Evolutionary conservation across 805 yeast genomes (phyloP), one percentile per base, ranked within the genome.

Genomic region (Spathaspora girioi): DNA sequence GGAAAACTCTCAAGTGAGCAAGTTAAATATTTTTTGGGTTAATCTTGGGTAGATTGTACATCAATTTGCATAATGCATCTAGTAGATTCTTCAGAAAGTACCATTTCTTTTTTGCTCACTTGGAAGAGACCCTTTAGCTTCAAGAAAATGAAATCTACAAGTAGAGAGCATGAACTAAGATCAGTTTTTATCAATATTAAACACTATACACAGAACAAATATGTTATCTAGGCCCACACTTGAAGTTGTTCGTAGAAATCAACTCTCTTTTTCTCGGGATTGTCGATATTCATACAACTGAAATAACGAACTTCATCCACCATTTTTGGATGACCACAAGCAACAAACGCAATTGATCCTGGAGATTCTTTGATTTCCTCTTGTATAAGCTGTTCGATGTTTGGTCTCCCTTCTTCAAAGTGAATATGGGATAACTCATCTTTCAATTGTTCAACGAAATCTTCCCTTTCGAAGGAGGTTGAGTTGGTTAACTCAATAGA

Each of bases 221-320:
- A 23, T 23, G 6, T 6, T 6, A 23, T 3, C 35, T 43, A 43
- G n/a, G 54, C 48, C 96, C 96, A 88, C 10, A 79, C 75, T 67
- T 86, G 90, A 46, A 86, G 77, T 60, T 87, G 92, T 62, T 89
- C 96, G 61, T 75, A 84, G 60, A 84, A 84, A 55, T 86, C 92
- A 17, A 87, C 78, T 43, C 88, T 76, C 47, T 76, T 70, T 14
- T 74, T 64, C 12, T 60, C 55, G 1, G 60, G 54, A 29, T 65
- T 54, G 40, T 71, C 67, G 49, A 82, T 63, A 50, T 76, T 63
- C 43, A 69, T 56, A 0, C 77, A 70, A 3, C 83, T 77, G 2
- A 75, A 62, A 40, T 69, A 62, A 60, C 93, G 75, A 18, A 83
- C 55, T 1, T 69, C 75, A 59, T 85, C 91, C 56, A 76, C 83